Conservation (phyloP, 208 protist genomes). For the Trypanosoma scelopori region DNA sequence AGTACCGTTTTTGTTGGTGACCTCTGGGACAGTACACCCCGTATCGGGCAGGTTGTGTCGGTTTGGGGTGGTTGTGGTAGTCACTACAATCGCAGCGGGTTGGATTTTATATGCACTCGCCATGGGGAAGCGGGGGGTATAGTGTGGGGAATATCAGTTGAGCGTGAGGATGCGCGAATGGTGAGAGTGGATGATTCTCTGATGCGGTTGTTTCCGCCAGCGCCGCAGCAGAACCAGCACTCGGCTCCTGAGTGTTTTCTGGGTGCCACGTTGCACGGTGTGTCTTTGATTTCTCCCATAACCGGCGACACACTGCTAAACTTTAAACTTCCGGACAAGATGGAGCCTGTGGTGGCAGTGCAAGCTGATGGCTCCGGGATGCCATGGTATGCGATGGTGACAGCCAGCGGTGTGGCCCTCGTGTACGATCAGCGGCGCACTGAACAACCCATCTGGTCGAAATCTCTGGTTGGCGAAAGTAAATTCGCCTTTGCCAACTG, state of each 20-base stretch:
- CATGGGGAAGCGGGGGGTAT: constrained; percentile 10
- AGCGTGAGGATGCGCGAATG: constrained; percentile 8
- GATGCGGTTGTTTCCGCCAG: not conserved
- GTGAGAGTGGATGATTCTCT: constrained; percentile 6
- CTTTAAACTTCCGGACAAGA: constrained; percentile 3
- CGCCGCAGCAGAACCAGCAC: not conserved
- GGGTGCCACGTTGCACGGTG: not conserved
- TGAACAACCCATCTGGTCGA: constrained; percentile 22
- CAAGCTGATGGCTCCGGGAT: not conserved
- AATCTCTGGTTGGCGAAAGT: not conserved
- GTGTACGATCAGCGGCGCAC: constrained; percentile 26
- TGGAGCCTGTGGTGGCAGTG: not conserved
- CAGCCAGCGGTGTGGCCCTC: constrained; percentile 12
- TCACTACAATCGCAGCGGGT: not conserved
- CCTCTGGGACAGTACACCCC: not conserved
- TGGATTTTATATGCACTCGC: constrained; percentile 18
- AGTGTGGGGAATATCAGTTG: constrained; percentile 19
- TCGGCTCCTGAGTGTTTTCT: not conserved
- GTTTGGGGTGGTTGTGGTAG: constrained; percentile 4
- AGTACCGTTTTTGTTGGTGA: constrained; percentile 28
- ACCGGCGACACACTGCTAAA: constrained; percentile 11
- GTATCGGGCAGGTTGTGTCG: constrained; percentile 11
- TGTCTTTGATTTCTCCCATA: constrained; percentile 7
- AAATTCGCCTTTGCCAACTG: not conserved
- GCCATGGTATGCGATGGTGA: constrained; percentile 8